Base-by-base conservation (phyloP, 1,284 basidiomycete genomes). In the Ceratobasidium sp. region DNA sequence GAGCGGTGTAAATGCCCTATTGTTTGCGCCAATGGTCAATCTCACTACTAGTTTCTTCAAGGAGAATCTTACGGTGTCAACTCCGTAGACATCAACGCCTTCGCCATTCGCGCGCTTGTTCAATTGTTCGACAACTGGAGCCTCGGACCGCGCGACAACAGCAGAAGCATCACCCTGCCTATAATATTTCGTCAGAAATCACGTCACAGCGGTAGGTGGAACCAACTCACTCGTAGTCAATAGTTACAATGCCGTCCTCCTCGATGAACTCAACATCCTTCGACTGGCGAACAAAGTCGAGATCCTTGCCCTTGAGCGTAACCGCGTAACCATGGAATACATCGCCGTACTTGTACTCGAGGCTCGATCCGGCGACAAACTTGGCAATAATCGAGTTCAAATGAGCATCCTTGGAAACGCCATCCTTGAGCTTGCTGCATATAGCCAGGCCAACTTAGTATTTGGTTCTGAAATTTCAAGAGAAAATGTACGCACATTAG, bases 251-350 rank as follows among this genome's bases (percentile, higher is more conserved):
- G 2, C 57, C 70, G 44, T 78, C 77, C 50, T 71, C 70, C 33
- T 56, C 62, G 48, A 79, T 77, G 46, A 57, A 78, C 38, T 74
- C 79, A 40, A 81, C 77, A 44, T 80, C 79, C 40, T 71, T 67
- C 64, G 48, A 59, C 17, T 65, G 57, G n/a, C 57, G 67, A 68
- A 80, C 42, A 17, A 68, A 50, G 42, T 71, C 68, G 42, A 78
- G 52, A 20, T 69, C 67, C 20, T 68, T 64, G 42, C 64, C 48
- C 42, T 50, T 66, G 50, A 78, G 54, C 3, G 12, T 67, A 56
- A 78, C 75, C 23, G 79, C 66, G 33, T 78, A 80, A 23, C 78
- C 79, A 46, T 80, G 74, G 54, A 79, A 73, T 28, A 80, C 59
- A 15, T 71, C 64, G 3, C 69, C 75, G 40, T 69, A 79, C 46